Evolutionary conservation across 108 stramenopile genomes (phyloP), one percentile per base, ranked within the genome.

Genomic region (Discostella stelligeroides): DNA sequence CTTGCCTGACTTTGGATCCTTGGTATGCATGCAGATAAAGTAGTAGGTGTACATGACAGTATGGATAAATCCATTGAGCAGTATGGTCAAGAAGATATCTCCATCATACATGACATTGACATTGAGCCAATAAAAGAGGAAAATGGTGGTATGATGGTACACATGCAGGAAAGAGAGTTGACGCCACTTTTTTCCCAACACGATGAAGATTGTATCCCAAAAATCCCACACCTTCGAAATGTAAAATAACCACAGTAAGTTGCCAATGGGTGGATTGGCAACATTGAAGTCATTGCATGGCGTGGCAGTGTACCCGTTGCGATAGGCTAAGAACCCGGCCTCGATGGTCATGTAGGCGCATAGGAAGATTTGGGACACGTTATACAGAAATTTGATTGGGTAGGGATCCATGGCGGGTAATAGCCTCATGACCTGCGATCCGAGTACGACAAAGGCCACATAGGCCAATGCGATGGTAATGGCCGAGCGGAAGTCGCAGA

Each of bases 41-140:
- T 98, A 99, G 85, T 99, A 99, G 2, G 97, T 97, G 96, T 99
- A 99, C 98, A 99, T 98, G 74, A 99, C 94, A 14, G 97, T 96
- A 85, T 99, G 99, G 76, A 99, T 98, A 84, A 97, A 95, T 47
- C 97, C 96, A 73, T 99, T 99, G 46, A 98, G 79, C 18, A 95
- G 72, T 64, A 98, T 92, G 66, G 98, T 98, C 29, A 98, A 78
- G 82, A 86, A 99, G 50, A 98, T 86, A 73, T 98, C 98, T 59
- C 98, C 96, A 72, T 98, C 97, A 71, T 97, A 97, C 62, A 86
- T 80, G 23, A 94, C 85, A 60, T 90, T 91, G 25, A 88, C 72
- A 72, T 97, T 98, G 71, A 98, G 75, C 98, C 99, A 98, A 83
- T 98, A 98, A 70, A 98, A 94, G 76, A 98, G 73, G 79, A 98